Percentiles rank a stretch among this genome's conserved stretches.
phyloP scores from a whole-genome alignment of 2,329 filamentous ascomycete species.

The Fusarium beomiforme region DNA sequence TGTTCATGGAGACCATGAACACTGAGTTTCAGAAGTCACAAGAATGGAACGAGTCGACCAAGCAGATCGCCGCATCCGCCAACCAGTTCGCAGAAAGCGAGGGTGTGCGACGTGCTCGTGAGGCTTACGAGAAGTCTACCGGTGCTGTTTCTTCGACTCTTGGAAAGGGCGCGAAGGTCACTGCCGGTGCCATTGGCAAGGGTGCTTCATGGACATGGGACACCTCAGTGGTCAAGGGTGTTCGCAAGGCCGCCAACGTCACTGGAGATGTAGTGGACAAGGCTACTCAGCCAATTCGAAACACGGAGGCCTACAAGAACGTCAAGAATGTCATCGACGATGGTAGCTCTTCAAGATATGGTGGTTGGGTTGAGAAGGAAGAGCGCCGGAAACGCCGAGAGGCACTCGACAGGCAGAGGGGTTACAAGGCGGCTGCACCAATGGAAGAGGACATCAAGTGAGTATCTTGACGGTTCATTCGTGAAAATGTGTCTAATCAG shows the following conservation, averaged over 20 bases:
- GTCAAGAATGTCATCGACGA: conserved; percentile 98
- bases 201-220: conserved; percentile 98
- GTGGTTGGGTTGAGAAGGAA: conserved; percentile 96
- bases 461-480: conserved; percentile 51
- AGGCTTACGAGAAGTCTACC: conserved; percentile 87
- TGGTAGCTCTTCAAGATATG: conserved; percentile 93
- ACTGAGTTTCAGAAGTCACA: conserved; percentile 95
- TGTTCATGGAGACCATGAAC: conserved; percentile 97
- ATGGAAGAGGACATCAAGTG: conserved; percentile 89
- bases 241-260: conserved; percentile 84
- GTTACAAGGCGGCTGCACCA: conserved; percentile 61
- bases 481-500: conserved; percentile 43
- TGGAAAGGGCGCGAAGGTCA: conserved; percentile 82
- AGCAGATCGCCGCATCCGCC: conserved; percentile 87
- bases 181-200: conserved; percentile 87
- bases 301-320: conserved; percentile 94
- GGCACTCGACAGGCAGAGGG: conserved; percentile 71
- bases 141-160: conserved; percentile 84
- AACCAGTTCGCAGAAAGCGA: conserved; percentile 95
- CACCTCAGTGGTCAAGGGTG: conserved; percentile 89
- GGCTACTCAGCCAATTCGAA: conserved; percentile 90
- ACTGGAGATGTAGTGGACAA: conserved; percentile 92
- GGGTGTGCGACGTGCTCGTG: conserved; percentile 83
- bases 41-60: conserved; percentile 99
- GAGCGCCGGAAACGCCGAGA: conserved; percentile 86